Percentiles rank a stretch among this genome's conserved stretches.
Conservation (phyloP, 2,329 filamentous ascomycete genomes). For the Fusarium xylarioides region DNA sequence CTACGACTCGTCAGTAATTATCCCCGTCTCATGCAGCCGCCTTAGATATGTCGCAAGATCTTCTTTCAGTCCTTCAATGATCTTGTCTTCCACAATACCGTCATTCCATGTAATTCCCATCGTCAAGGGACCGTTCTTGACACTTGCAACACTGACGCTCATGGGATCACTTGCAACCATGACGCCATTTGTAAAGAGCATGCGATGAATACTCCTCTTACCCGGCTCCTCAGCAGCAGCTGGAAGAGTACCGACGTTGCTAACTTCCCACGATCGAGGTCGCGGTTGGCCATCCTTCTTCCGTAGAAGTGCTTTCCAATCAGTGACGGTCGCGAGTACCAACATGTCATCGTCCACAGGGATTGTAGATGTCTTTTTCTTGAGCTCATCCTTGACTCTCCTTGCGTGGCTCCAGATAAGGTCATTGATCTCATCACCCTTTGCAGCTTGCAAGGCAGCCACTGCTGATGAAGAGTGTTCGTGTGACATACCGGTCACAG, state of each 20-base stretch:
- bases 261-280: constrained; percentile 59
- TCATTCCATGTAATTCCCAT: constrained; percentile 61
- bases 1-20: constrained; percentile 2
- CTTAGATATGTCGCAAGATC: constrained; percentile 46
- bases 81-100: constrained; percentile 49
- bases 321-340: constrained; percentile 53
- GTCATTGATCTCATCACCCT: constrained; percentile 28
- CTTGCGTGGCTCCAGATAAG: constrained; percentile 56
- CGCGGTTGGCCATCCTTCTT: constrained; percentile 55
- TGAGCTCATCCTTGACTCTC: constrained; percentile 48
- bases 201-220: constrained; percentile 52
- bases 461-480: constrained; percentile 40
- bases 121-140: constrained; percentile 51
- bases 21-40: constrained; percentile 39
- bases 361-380: constrained; percentile 45
- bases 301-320: constrained; percentile 55
- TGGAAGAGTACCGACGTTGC: constrained; percentile 56
- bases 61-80: constrained; percentile 49
- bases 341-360: constrained; percentile 55
- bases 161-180: constrained; percentile 55
- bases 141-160: constrained; percentile 57
- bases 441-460: constrained; percentile 36
- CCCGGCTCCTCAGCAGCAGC: background rate
- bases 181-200: constrained; percentile 61
- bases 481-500: constrained; percentile 51